These are phyloP conservation scores for Tylopilus vinaceipallidus DNA, from an alignment of 768 basidiomycete species.

Conservation along the genomic window DNA sequence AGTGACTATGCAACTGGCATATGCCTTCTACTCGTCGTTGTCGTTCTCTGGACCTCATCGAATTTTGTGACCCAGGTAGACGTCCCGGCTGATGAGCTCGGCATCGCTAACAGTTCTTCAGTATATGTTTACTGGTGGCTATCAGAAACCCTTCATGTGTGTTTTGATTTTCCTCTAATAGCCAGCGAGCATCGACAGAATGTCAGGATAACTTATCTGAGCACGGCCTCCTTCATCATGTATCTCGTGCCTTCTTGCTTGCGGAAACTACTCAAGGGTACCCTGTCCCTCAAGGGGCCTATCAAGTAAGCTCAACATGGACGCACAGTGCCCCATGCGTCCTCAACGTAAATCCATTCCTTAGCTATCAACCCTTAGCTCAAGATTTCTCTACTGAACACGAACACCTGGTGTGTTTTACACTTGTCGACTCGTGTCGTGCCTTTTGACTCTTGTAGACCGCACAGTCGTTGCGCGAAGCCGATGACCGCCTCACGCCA, in stretches of 20 bases:
- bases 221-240: constrained; percentile 82
- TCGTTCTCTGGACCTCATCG: constrained; percentile 83
- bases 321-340: background rate
- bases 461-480: constrained; percentile 7
- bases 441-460: constrained; percentile 8
- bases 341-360: constrained; percentile 1
- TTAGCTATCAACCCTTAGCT: constrained; percentile 26
- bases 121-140: constrained; percentile 64
- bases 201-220: constrained; percentile 80
- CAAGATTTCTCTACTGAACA: constrained; percentile 13
- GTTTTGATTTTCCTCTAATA: constrained; percentile 19
- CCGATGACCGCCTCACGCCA: constrained; percentile 47
- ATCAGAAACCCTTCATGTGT: constrained; percentile 87
- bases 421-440: background rate
- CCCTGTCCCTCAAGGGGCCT: constrained; percentile 3
- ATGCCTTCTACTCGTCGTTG: constrained; percentile 67
- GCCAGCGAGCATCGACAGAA: constrained; percentile 1
- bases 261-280: constrained; percentile 25
- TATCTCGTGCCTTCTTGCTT: constrained; percentile 70
- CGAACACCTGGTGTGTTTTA: constrained; percentile 19
- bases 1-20: constrained; percentile 59
- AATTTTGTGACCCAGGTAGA: constrained; percentile 84
- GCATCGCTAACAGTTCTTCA: constrained; percentile 14
- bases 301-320: constrained; percentile 8
- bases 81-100: background rate